Percentiles rank a stretch among this genome's conserved stretches.
Conservation (phyloP, 192 early-diverging fungal genomes). For the Coemansia biformis region DNA sequence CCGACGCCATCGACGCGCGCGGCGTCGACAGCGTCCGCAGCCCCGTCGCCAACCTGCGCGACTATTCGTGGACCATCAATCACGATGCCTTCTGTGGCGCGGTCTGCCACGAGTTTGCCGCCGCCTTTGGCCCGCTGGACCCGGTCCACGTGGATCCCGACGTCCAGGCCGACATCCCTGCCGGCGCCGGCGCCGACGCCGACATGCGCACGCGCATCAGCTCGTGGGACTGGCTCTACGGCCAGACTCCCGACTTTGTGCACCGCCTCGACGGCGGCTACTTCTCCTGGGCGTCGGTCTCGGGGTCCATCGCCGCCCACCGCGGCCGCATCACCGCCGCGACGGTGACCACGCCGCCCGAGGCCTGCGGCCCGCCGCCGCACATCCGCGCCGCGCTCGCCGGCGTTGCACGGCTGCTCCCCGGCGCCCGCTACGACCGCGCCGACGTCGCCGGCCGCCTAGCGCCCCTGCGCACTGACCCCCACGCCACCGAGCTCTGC, state of each 20-base stretch:
- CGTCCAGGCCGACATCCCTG: background rate
- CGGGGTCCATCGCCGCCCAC: constrained; percentile 14
- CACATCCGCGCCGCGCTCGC: constrained; percentile 13
- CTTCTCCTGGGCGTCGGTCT: constrained; percentile 29
- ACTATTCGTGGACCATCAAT: constrained; percentile 75
- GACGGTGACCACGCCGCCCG: constrained; percentile 1
- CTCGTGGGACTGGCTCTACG: constrained; percentile 86
- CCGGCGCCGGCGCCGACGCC: constrained; percentile 3
- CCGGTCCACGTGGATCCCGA: constrained; percentile 9
- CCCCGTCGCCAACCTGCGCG: constrained; percentile 73
- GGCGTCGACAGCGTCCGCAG: constrained; percentile 91
- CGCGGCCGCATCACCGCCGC: constrained; percentile 26
- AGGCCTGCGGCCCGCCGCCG: constrained; percentile 15
- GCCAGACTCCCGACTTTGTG: constrained; percentile 86
- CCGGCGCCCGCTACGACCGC: constrained; percentile 23
- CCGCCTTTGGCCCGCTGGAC: constrained; percentile 46
- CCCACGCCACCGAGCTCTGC: constrained; percentile 25
- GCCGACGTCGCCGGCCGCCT: constrained; percentile 11
- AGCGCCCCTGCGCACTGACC: constrained; percentile 6
- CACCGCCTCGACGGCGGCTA: constrained; percentile 33
- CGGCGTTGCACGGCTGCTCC: constrained; percentile 10
- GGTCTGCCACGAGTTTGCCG: constrained; percentile 64
- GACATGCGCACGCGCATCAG: constrained; percentile 43
- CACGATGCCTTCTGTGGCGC: constrained; percentile 79
- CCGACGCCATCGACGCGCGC: constrained; percentile 66